phyloP scores from a whole-genome alignment of 1,284 basidiomycete genomes.

The Malassezia slooffiae region DNA sequence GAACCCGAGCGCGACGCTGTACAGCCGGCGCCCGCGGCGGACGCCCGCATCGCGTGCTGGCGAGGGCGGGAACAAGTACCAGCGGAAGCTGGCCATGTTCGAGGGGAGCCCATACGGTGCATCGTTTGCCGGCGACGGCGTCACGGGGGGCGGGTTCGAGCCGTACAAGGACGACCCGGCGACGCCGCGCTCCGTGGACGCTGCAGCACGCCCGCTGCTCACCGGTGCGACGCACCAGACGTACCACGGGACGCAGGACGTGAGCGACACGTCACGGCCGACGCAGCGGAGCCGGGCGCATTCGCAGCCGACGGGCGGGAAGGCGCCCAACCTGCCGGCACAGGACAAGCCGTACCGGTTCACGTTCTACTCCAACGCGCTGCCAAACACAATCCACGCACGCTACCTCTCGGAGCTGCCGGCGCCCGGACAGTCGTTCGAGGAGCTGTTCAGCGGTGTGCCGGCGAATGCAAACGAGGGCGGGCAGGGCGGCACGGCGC shows the following conservation, averaged over 20 bases:
- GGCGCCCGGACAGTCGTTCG: constrained; percentile 82
- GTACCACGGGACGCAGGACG: constrained; percentile 1
- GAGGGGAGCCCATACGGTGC: constrained; percentile 54
- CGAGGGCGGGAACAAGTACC: constrained; percentile 47
- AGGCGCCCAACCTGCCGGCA: no score
- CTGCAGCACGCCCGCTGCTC: constrained; percentile 4
- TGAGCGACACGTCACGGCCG: background rate
- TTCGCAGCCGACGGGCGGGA: background rate
- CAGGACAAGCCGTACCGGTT: constrained; percentile 73
- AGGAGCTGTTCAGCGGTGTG: constrained; percentile 69
- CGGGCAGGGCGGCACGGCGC: no score
- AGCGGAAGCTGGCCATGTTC: constrained; percentile 82
- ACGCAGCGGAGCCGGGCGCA: constrained; percentile 1
- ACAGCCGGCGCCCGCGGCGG: constrained; percentile 37
- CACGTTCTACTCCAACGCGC: constrained; percentile 92
- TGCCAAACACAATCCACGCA: constrained; percentile 88
- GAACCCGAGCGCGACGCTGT: constrained; percentile 35
- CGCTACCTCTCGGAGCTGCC: constrained; percentile 84
- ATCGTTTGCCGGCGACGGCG: background rate
- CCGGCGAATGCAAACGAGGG: background rate
- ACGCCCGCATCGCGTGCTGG: constrained; percentile 20
- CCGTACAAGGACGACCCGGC: background rate
- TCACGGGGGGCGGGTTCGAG: background rate
- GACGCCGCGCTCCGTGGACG: background rate
- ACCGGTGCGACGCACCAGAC: constrained; percentile 4